Conservation (phyloP, 23 red algal genomes). For the Gracilaria domingensis region DNA sequence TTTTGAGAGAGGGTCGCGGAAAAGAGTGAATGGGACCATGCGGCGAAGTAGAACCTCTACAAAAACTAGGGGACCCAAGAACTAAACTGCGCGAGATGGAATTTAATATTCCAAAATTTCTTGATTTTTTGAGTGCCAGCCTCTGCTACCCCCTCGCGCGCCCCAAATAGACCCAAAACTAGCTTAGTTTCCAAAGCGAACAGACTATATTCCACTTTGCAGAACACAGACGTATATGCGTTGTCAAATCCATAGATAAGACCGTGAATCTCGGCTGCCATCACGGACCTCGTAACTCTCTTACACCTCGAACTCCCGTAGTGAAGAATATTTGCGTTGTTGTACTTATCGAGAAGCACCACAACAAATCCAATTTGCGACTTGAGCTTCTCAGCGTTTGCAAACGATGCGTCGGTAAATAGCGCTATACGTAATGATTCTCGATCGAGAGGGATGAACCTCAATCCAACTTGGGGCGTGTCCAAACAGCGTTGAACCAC, state of each 20-base stretch:
- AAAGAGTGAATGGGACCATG: no score
- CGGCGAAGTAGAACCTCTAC: no score
- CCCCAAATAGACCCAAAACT: no score
- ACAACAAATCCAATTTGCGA: conserved; percentile 22
- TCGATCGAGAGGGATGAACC: background rate
- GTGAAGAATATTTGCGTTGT: conserved; percentile 29
- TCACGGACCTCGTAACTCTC: conserved; percentile 34
- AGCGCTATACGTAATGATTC: conserved; percentile 5
- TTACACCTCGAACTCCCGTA: conserved; percentile 37
- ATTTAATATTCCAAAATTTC: no score
- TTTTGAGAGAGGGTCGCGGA: no score
- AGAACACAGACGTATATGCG: no score
- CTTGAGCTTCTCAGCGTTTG: conserved; percentile 3
- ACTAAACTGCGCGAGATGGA: no score
- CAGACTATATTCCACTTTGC: no score
- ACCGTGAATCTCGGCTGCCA: conserved; percentile 56
- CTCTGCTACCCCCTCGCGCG: no score
- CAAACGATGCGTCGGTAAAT: conserved; percentile 23
- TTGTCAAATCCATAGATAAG: conserved; percentile 44
- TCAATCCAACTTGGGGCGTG: background rate
- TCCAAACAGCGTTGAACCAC: background rate
- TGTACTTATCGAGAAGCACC: background rate
- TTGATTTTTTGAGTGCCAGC: no score
- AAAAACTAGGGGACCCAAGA: no score
- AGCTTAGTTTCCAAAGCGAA: no score